Conservation (phyloP, 2,329 filamentous ascomycete species). For the Monosporascus cannonballus region DNA sequence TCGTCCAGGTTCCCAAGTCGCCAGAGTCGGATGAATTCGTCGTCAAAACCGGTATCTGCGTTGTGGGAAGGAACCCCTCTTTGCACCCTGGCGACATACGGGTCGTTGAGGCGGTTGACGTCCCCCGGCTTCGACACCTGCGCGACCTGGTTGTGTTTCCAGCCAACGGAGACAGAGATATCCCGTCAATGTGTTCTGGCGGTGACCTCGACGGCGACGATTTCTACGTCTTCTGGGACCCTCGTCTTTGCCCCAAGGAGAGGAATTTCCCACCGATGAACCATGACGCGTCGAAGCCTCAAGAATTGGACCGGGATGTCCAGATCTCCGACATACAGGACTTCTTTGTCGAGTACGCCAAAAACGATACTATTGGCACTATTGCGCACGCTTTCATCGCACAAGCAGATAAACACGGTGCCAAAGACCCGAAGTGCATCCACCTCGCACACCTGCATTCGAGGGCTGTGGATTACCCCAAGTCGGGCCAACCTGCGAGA, state of each 20-base stretch:
- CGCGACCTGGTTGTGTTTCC: conserved; percentile 85
- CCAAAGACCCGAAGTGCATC: conserved; percentile 65
- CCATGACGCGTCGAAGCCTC: conserved; percentile 55
- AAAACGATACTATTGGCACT: conserved; percentile 72
- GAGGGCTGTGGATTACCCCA: conserved; percentile 87
- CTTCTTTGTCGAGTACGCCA: conserved; percentile 91
- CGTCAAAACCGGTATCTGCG: conserved; percentile 69
- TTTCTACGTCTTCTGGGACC: conserved; percentile 90
- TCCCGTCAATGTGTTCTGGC: conserved; percentile 92
- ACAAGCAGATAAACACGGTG: conserved; percentile 63
- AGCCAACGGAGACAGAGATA: conserved; percentile 71
- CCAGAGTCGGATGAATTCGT: conserved; percentile 48
- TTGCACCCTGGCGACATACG: conserved; percentile 89
- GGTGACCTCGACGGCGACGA: conserved; percentile 96
- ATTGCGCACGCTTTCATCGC: conserved; percentile 83
- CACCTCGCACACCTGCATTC: conserved; percentile 78
- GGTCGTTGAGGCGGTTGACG: conserved; percentile 77
- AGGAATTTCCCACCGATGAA: conserved; percentile 77
- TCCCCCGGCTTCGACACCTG: conserved; percentile 66
- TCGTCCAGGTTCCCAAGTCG: conserved; percentile 68
- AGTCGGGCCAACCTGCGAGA: conserved; percentile 73
- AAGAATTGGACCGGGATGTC: conserved; percentile 55
- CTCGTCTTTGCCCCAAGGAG: conserved; percentile 58
- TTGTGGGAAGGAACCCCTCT: conserved; percentile 87
- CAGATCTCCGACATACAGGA: conserved; percentile 66